Percentiles rank a stretch among this genome's conserved stretches.
These are phyloP conservation scores for Raffaelea ambrosiae DNA, from an alignment of 2,329 filamentous ascomycete genomes.

Conservation along the genomic window DNA sequence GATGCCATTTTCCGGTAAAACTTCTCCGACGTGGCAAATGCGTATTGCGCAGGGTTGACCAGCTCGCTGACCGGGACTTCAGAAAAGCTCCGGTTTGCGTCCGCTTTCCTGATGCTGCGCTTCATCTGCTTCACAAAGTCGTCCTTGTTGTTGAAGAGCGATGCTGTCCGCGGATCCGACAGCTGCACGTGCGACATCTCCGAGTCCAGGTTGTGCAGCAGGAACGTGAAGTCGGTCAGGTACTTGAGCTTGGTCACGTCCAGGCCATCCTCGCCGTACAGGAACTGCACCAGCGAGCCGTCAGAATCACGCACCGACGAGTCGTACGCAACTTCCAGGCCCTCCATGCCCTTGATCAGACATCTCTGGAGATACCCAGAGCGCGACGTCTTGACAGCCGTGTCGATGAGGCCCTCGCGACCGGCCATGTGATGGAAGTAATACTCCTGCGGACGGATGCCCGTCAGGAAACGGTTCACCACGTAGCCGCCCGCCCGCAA, in stretches of 20 bases:
- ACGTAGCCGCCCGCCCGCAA: conserved; percentile 89
- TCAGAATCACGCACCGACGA: conserved; percentile 90
- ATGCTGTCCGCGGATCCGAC: conserved; percentile 35
- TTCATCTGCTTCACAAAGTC: conserved; percentile 72
- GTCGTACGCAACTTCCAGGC: conserved; percentile 84
- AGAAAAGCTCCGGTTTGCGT: conserved; percentile 43
- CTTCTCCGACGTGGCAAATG: conserved; percentile 81
- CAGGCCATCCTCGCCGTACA: conserved; percentile 93
- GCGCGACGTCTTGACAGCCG: conserved; percentile 94
- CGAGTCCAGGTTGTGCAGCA: conserved; percentile 76
- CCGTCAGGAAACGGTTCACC: conserved; percentile 92
- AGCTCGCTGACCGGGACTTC: conserved; percentile 68
- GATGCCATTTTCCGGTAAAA: conserved; percentile 66
- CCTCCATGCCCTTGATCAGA: conserved; percentile 98
- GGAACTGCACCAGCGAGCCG: conserved; percentile 85
- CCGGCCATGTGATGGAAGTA: conserved; percentile 99
- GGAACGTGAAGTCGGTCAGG: conserved; percentile 80
- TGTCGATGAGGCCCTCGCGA: conserved; percentile 96
- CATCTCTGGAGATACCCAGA: conserved; percentile 95
- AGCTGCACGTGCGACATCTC: conserved; percentile 70
- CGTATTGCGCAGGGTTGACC: conserved; percentile 67
- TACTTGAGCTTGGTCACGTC: conserved; percentile 94
- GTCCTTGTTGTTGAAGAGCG: conserved; percentile 43
- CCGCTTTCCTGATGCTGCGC: conserved; percentile 65
- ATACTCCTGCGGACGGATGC: conserved; percentile 94